These are phyloP conservation scores for Tuber umbilicatum DNA, from an alignment of 495 filamentous ascomycete genomes.

Conservation along the genomic window DNA sequence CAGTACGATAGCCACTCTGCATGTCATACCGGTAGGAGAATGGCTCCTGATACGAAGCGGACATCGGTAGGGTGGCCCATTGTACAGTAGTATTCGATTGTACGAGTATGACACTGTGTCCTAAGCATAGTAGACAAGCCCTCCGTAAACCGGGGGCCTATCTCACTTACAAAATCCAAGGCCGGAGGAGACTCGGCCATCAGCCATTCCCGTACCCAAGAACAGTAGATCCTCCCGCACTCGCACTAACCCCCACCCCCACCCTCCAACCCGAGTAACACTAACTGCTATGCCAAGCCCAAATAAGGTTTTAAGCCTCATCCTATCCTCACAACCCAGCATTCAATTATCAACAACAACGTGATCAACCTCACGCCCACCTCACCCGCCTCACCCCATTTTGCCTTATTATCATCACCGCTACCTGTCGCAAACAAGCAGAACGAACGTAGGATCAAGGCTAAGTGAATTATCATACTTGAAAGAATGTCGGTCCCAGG, in stretches of 20 bases:
- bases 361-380: not conserved
- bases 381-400: not conserved
- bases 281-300: constrained; percentile 11
- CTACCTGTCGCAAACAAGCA: not conserved
- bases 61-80: not conserved
- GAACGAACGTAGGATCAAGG: not conserved
- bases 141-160: not conserved
- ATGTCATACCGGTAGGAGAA: not conserved
- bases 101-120: not conserved
- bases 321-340: not conserved
- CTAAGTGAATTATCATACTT: not conserved
- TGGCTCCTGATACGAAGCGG: not conserved
- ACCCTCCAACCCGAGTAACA: not conserved
- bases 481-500: constrained; percentile 36
- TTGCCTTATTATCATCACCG: not conserved
- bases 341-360: constrained; percentile 7
- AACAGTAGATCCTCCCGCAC: not conserved
- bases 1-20: not conserved
- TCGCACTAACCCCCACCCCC: not conserved
- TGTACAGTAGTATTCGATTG: not conserved
- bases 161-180: not conserved
- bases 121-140: not conserved
- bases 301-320: constrained; percentile 39
- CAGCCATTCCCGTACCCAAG: not conserved
- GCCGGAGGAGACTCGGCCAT: not conserved